Evolutionary conservation across 2,329 filamentous ascomycete genomes (phyloP), one percentile per base, ranked within the genome.

Genomic region (Aspergillus aculeatus): DNA sequence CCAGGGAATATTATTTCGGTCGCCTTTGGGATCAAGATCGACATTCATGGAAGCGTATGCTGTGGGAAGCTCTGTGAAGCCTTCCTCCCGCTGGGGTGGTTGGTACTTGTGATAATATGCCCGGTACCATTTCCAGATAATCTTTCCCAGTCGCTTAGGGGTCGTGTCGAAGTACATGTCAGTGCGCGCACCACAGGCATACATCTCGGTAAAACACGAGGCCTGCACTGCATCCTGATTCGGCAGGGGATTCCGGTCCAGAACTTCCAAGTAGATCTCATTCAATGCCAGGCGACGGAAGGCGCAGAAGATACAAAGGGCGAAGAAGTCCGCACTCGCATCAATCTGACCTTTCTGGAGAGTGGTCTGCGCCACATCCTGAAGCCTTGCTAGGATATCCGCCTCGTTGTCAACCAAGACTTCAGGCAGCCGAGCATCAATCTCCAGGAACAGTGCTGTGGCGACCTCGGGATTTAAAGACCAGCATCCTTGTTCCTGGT

Each of bases 181-280:
- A 66, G 85, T 87, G 56, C 84, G 82, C 2, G 85, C 86, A 2
- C 85, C 85, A 1, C 87, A 74, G 0, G 84, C 85, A 71, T 85
- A 87, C 2, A 86, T 80, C 66, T 87, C 85, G 1, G 85, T 81
- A 64, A 87, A 87, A 9, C 83, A 83, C 23, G 84, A 85, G 19
- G 85, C 84, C 69, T 88, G 85, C 56, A 87, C 85, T 1, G 83
- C 77, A 58, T 85, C 84, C 12, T 81, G 79, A 50, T 86, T 83
- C 68, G 86, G 85, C 3, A 86, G 75, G 0, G 84, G 85, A 64
- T 86, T 86, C 7, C 84, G 77, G 65, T 87, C 85, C 0, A 83
- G 84, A 1, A 86, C 82, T 69, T 87, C 85, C 5, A 84, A 75
- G 67, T 86, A 87, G 0, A 87, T 82, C 59, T 88, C 84, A 59